Percentiles rank a stretch among this genome's conserved stretches.
Evolutionary conservation across 2,329 filamentous ascomycete genomes (phyloP).

Genomic region (Trichophyton verrucosum): DNA sequence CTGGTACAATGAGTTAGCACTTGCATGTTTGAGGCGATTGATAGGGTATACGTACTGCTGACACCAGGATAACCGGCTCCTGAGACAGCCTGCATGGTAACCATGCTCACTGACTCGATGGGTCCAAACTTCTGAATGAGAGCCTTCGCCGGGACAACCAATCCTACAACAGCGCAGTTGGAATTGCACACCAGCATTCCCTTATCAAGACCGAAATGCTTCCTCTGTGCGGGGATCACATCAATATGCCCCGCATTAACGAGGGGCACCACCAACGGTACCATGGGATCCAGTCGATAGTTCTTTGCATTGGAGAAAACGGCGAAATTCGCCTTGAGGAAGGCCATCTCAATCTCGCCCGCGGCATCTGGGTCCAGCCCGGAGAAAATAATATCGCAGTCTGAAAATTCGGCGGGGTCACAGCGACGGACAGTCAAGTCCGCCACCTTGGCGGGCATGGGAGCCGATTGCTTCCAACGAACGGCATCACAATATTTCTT

Average conservation of each 20-base stretch:
- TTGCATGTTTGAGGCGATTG: constrained; percentile 24
- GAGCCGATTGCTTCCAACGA: constrained; percentile 80
- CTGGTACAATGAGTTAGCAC: constrained; percentile 46
- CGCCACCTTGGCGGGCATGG: constrained; percentile 63
- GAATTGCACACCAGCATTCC: constrained; percentile 96
- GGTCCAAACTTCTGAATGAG: constrained; percentile 76
- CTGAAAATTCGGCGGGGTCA: constrained; percentile 64
- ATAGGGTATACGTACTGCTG: not conserved
- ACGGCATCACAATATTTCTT: constrained; percentile 94
- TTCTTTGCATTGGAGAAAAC: constrained; percentile 98
- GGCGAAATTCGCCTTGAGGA: constrained; percentile 73
- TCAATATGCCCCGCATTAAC: constrained; percentile 83
- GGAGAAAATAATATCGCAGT: constrained; percentile 88
- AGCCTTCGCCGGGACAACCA: constrained; percentile 89
- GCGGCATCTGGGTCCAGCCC: constrained; percentile 88
- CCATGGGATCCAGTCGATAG: constrained; percentile 78
- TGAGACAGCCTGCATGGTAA: constrained; percentile 89
- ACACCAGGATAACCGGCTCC: constrained; percentile 64
- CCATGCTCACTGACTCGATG: constrained; percentile 63
- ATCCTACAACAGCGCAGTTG: constrained; percentile 92
- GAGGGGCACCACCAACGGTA: constrained; percentile 87
- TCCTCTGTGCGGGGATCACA: constrained; percentile 78
- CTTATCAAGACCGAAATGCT: constrained; percentile 58
- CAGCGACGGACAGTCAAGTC: constrained; percentile 79
- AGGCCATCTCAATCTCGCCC: constrained; percentile 83